Evolutionary conservation across 2,329 filamentous ascomycete species (phyloP), one percentile per base, ranked within the genome.

Genomic region (Penicillium sp.): DNA sequence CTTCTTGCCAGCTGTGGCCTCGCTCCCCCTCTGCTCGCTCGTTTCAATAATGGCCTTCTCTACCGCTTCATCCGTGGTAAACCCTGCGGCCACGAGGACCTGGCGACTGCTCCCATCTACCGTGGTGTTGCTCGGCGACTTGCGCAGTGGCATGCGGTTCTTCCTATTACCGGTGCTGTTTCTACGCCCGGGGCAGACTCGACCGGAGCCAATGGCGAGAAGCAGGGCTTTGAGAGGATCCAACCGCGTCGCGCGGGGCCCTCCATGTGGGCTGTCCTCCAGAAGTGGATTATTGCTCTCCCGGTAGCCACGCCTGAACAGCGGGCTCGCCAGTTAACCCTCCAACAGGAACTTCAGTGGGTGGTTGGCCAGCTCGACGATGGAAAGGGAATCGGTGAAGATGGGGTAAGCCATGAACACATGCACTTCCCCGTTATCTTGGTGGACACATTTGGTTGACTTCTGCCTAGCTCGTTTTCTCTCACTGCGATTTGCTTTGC

Each of bases 21-120:
- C 51, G 94, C 94, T 20, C 94, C 94, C 35, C 81, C 89, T 58
- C 82, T 99, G 50, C 83, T 97, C 56, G 94, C 92, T 52, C 89
- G 92, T 63, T 99, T 99, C 80, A 83, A 92, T 67, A 99, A 99
- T 72, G 94, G 94, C 64, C 90, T 99, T 77, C 83, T 99, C 69
- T 99, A 99, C 79, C 86, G 89, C 65, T 99, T 89, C 77, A 89
- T 97, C 63, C 85, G 85, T 59, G 94, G 94, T 50, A 85, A 82
- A 60, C 89, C 90, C 51, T 92, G 92, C 66, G 84, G 86, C 50
- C 89, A 93, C 45, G 83, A 87, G 65, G 92, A 97, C 72, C 80
- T 99, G 60, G 85, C 89, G 54, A 83, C 84, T 61, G 85, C 89
- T 43, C 80, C 84, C 27, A 84, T 97, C 69, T 94, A 91, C 81